phyloP scores from a whole-genome alignment of 1,139 yeast species.

The Tardiomyces digboiensis region DNA sequence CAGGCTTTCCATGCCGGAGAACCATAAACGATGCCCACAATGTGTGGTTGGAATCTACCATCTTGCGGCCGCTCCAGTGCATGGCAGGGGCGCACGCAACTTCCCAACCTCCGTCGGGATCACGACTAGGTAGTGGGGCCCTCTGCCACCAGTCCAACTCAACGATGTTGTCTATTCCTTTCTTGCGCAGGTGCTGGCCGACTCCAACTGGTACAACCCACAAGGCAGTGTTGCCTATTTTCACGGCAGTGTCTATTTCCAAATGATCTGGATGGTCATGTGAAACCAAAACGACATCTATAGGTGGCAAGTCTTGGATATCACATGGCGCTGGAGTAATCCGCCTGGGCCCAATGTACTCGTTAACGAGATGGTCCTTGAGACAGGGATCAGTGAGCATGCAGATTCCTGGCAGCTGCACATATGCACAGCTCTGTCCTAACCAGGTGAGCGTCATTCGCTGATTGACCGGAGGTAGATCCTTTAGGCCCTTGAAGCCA shows the following conservation, averaged over 20 bases:
- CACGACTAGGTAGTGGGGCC: conserved; percentile 32
- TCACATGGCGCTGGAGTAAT: conserved; percentile 63
- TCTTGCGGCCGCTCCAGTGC: conserved; percentile 93
- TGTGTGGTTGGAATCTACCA: conserved; percentile 69
- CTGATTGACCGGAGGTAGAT: conserved; percentile 26
- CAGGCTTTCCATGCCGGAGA: conserved; percentile 53
- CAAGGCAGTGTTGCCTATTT: conserved; percentile 48
- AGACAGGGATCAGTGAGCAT: conserved; percentile 82
- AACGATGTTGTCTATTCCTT: conserved; percentile 43
- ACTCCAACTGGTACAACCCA: conserved; percentile 91
- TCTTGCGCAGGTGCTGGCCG: conserved; percentile 44
- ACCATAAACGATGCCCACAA: conserved; percentile 85
- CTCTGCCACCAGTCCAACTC: conserved; percentile 96
- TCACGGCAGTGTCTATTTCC: conserved; percentile 49
- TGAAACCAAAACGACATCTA: conserved; percentile 70
- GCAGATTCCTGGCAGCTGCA: conserved; percentile 64
- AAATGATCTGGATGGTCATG: conserved; percentile 96
- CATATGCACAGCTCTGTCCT: conserved; percentile 80
- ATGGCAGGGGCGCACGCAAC: conserved; percentile 88
- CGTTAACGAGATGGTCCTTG: conserved; percentile 54
- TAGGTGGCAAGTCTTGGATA: conserved; percentile 50
- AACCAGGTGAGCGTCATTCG: conserved; percentile 76
- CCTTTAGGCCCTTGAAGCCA: conserved; percentile 6
- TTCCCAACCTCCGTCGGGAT: conserved; percentile 48
- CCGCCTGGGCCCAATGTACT: conserved; percentile 70